Percentiles rank a stretch among this genome's conserved stretches.
phyloP scores from a whole-genome alignment of 106 monocot genomes.

The Dioscorea alata region DNA sequence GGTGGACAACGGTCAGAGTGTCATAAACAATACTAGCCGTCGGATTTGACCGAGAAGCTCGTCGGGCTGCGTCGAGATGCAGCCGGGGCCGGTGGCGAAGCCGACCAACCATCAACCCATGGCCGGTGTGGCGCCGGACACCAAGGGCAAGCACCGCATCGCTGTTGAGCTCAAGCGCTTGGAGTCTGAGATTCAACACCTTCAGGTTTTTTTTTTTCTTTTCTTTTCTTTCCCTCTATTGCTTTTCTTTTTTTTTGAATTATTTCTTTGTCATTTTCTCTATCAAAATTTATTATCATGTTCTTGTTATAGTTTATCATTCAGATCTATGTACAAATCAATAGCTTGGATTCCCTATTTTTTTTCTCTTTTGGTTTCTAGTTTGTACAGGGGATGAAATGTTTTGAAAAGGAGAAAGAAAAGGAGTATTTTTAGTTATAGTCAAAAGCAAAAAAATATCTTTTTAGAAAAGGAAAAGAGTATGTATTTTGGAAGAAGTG shows the following conservation, averaged over 20 bases:
- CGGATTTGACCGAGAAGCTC: too few species aligned
- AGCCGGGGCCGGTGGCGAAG: neutral
- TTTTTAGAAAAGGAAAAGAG: too few species aligned
- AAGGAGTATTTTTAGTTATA: too few species aligned
- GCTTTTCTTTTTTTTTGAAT: neutral
- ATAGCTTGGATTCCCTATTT: neutral
- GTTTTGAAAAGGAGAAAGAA: too few species aligned
- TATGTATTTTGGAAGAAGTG: too few species aligned
- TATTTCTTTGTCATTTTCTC: neutral
- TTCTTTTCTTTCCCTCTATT: neutral
- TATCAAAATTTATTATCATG: neutral
- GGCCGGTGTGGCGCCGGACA: slow-evolving; percentile 16
- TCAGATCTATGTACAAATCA: neutral
- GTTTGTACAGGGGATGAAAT: too few species aligned
- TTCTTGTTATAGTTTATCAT: neutral
- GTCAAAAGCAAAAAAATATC: too few species aligned
- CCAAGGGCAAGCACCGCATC: slow-evolving; percentile 80
- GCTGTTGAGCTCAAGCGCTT: slow-evolving; percentile 74
- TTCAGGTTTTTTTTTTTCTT: slow-evolving; percentile 45
- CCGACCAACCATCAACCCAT: too few species aligned
- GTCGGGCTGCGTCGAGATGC: neutral
- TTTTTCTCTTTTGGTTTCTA: neutral
- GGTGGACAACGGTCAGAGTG: too few species aligned
- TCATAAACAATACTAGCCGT: too few species aligned
- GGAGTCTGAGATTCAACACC: slow-evolving; percentile 67